Percentiles rank a stretch among this genome's conserved stretches.
phyloP scores from a whole-genome alignment of 2,329 filamentous ascomycete species.

The Chaetomiaceae sp. region DNA sequence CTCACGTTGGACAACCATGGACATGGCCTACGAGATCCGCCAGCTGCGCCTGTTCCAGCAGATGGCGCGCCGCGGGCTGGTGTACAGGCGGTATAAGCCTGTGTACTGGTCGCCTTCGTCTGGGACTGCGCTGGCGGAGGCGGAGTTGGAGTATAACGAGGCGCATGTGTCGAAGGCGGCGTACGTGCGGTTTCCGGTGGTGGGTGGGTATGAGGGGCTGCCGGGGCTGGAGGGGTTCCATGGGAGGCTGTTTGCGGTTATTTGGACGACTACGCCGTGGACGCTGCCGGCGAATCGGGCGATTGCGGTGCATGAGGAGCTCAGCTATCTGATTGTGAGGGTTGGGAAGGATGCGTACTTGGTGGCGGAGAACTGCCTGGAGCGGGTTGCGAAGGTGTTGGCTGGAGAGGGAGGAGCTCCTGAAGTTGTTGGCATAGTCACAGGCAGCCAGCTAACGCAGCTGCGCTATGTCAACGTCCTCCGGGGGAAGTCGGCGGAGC shows the following conservation, averaged over 20 bases:
- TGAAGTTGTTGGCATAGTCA: slow-evolving; percentile 52
- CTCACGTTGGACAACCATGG: slow-evolving; percentile 73
- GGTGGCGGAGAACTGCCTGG: slow-evolving; percentile 66
- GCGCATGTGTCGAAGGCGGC: slow-evolving; percentile 67
- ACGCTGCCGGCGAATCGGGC: slow-evolving; percentile 89
- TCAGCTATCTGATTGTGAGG: slow-evolving; percentile 68
- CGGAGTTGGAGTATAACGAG: slow-evolving; percentile 79
- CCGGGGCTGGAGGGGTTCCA: slow-evolving; percentile 35
- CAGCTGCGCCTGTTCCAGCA: slow-evolving; percentile 72
- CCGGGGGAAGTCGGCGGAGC: slow-evolving; percentile 50
- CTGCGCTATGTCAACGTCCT: slow-evolving; percentile 69
- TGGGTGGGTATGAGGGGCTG: slow-evolving; percentile 29
- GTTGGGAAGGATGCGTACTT: slow-evolving; percentile 58
- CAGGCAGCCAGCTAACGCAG: slow-evolving; percentile 61
- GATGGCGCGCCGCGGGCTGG: slow-evolving; percentile 67
- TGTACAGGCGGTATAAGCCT: slow-evolving; percentile 75
- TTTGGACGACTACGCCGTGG: slow-evolving; percentile 99
- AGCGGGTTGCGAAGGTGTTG: slow-evolving; percentile 48
- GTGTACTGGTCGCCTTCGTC: slow-evolving; percentile 86
- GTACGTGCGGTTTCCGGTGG: slow-evolving; percentile 75
- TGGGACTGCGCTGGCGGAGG: slow-evolving; percentile 73
- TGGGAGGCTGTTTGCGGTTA: slow-evolving; percentile 66
- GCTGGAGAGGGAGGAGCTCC: slow-evolving; percentile 41
- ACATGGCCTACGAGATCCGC: slow-evolving; percentile 65
- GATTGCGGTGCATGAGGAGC: slow-evolving; percentile 71